phyloP scores from a whole-genome alignment of 192 early-diverging fungal species.

The Gryganskiella cystojenkinii region DNA sequence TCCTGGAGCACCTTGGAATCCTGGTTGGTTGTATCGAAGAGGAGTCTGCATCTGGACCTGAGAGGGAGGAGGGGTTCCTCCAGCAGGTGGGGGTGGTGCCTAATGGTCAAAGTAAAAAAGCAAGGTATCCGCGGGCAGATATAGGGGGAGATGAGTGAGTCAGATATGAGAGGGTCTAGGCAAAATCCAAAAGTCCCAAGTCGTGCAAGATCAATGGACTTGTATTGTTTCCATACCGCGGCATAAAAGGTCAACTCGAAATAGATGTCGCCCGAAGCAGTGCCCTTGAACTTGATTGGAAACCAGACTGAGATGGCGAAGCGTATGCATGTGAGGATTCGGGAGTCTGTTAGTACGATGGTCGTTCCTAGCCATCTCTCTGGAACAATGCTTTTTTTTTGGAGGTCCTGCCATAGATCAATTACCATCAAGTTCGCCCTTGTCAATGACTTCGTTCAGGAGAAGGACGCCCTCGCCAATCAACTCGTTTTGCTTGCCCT shows the following conservation, averaged over 20 bases:
- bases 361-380: too few species aligned
- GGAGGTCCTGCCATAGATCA: too few species aligned
- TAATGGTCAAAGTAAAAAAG: neutral
- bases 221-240: constrained; percentile 55
- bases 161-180: too few species aligned
- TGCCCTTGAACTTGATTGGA: constrained; percentile 53
- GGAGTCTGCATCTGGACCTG: constrained; percentile 16
- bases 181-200: too few species aligned
- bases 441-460: constrained; percentile 46
- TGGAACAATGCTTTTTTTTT: too few species aligned
- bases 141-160: too few species aligned
- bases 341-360: too few species aligned
- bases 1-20: neutral
- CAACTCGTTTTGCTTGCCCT: constrained; percentile 44
- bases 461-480: constrained; percentile 41
- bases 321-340: too few species aligned
- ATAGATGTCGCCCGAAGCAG: constrained; percentile 60
- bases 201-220: too few species aligned
- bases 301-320: constrained; percentile 56
- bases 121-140: neutral
- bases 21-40: constrained; percentile 20
- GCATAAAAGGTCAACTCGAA: constrained; percentile 66
- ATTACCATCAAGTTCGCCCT: constrained; percentile 51
- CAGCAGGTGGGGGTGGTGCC: constrained; percentile 4
- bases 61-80: neutral